Percentiles rank a stretch among this genome's conserved stretches.
These are phyloP conservation scores for Sanghuangporus sanghuang DNA, from an alignment of 1,284 basidiomycete species.

Conservation along the genomic window DNA sequence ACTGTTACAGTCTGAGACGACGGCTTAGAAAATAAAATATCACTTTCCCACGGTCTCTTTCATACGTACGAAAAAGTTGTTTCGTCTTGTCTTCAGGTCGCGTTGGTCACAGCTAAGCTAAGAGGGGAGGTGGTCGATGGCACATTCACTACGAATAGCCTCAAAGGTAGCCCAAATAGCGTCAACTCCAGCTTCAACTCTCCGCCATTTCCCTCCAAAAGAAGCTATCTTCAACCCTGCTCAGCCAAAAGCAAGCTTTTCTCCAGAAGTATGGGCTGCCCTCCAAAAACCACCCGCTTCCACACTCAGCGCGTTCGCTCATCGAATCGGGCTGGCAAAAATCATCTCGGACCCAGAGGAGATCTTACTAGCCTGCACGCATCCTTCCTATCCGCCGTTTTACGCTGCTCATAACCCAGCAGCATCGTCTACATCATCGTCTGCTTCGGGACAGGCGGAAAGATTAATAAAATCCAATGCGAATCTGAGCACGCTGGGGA, in stretches of 20 bases:
- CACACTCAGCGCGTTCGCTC: constrained; percentile 68
- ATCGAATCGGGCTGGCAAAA: constrained; percentile 64
- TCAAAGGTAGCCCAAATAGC: constrained; percentile 51
- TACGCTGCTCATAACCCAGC: constrained; percentile 50
- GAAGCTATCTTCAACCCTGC: constrained; percentile 40
- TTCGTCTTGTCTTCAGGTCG: neutral
- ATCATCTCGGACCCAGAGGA: constrained; percentile 45
- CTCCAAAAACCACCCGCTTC: constrained; percentile 69
- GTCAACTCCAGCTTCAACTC: constrained; percentile 48
- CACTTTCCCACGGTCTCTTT: neutral
- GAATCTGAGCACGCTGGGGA: constrained; percentile 79
- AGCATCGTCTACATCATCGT: neutral
- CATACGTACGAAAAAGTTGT: neutral
- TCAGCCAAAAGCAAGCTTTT: constrained; percentile 36
- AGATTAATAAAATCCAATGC: constrained; percentile 63
- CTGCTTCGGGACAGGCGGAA: constrained; percentile 20
- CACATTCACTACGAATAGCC: constrained; percentile 39
- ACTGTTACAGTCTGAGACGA: neutral
- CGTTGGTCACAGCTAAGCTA: neutral
- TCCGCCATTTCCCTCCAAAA: constrained; percentile 59
- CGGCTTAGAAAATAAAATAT: neutral
- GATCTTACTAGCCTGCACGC: constrained; percentile 74
- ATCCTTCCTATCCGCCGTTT: constrained; percentile 65
- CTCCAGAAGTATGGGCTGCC: constrained; percentile 63
- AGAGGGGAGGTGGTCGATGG: constrained; percentile 4